Evolutionary conservation across 139 green algal genomes (phyloP), one percentile per base, ranked within the genome.

Genomic region (Mychonastes homosphaera): DNA sequence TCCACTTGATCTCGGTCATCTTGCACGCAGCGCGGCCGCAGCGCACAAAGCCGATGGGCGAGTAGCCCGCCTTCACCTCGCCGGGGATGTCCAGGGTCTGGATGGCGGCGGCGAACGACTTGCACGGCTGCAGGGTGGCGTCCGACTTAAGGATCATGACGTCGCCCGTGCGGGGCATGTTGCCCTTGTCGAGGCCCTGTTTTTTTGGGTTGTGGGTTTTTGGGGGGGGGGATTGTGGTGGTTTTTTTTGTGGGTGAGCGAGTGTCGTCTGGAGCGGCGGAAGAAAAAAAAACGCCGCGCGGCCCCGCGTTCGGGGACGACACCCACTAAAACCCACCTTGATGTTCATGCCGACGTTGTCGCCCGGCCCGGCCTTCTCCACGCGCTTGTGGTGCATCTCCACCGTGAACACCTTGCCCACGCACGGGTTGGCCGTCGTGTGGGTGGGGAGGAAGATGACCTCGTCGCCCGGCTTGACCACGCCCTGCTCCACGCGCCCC

Each of bases 291-390:
- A n/a, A 49, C 8, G 8, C 9, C 8, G 9, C 6, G 19, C 9
- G 7, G 19, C 41, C 4, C 41, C 6, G 8, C 19, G 19, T n/a
- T 48, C 9, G 41, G n/a, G n/a, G n/a, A n/a, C n/a, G n/a, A n/a
- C n/a, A 18, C 41, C 41, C 41, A n/a, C n/a, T n/a, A n/a, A n/a
- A n/a, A n/a, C 48, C 65, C 43, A 72, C 73, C 85, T 98, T 98
- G 70, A 99, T 89, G 82, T 98, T 97, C 81, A 99, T 95, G 82
- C 92, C 92, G 26, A 99, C 92, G 75, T 98, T 99, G 89, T 98
- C 92, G 66, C 92, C 92, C 54, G 92, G 89, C 55, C 75, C 75
- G 43, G 85, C 85, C 79, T 90, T 76, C 34, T 86, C 80, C 63
- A 98, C 80, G 64, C 83, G 83, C 90, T 98, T 91, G 82, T 99